These are phyloP conservation scores for Pluteus cervinus DNA, from an alignment of 768 basidiomycete genomes.

Conservation along the genomic window DNA sequence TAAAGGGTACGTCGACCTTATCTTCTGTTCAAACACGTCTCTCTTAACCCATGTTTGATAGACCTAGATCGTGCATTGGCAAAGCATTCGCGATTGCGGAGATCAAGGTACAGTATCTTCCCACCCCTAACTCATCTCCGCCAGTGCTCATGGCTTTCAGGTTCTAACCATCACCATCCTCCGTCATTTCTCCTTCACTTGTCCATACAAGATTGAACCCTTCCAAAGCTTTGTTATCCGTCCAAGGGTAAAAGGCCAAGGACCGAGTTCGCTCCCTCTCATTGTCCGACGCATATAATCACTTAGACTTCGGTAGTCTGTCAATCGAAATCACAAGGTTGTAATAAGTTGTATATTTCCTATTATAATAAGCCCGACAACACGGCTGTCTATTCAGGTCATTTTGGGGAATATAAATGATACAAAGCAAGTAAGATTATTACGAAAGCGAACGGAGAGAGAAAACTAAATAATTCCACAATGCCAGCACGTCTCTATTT, in stretches of 20 bases:
- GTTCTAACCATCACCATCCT: constrained; percentile 43
- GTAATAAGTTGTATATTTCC: background rate
- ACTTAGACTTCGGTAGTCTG: background rate
- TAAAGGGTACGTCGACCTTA: constrained; percentile 36
- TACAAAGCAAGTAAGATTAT: too few species aligned
- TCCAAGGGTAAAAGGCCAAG: constrained; percentile 48
- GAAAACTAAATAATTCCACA: too few species aligned
- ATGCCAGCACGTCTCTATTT: too few species aligned
- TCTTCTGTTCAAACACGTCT: background rate
- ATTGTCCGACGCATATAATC: constrained; percentile 34
- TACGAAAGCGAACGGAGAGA: too few species aligned
- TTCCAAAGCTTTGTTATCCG: constrained; percentile 66
- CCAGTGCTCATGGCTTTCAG: constrained; percentile 14
- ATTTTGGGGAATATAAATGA: too few species aligned
- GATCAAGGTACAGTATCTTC: constrained; percentile 41
- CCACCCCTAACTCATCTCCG: background rate
- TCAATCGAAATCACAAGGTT: background rate
- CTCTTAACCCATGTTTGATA: constrained; percentile 18
- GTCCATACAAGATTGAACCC: constrained; percentile 46
- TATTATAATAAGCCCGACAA: too few species aligned
- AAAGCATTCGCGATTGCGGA: constrained; percentile 52
- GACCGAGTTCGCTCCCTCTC: constrained; percentile 51
- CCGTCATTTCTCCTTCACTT: constrained; percentile 48
- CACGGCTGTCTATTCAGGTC: too few species aligned
- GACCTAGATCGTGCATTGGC: constrained; percentile 57